A percentile compares a stretch with the other conserved stretches of the same genome.
Evolutionary conservation across 2,329 filamentous ascomycete genomes (phyloP).

Genomic region (Claviceps monticola): DNA sequence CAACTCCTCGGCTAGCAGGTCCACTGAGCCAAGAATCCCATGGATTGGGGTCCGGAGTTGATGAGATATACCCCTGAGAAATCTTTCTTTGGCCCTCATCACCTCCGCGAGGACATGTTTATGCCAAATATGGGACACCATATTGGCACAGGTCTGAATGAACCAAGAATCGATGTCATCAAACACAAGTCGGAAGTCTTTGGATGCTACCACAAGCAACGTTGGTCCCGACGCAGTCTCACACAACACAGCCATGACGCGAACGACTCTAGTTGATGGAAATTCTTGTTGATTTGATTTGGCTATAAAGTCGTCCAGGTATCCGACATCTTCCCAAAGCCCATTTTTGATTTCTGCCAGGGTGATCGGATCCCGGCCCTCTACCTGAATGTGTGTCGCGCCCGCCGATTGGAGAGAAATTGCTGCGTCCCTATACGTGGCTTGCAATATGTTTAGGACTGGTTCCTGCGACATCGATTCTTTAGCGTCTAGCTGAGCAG

Average conservation of each 20-base stretch:
- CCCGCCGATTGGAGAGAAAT: conserved; percentile 7
- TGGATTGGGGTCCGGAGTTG: conserved; percentile 34
- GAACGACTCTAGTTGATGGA: conserved; percentile 17
- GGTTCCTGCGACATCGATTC: neutral
- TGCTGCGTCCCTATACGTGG: neutral
- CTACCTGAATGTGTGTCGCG: conserved; percentile 6
- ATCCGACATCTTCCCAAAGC: conserved; percentile 28
- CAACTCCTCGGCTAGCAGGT: conserved; percentile 27
- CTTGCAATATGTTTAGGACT: neutral
- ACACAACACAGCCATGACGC: conserved; percentile 23
- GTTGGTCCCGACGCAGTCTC: conserved; percentile 18
- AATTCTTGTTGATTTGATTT: conserved; percentile 20
- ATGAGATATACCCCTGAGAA: conserved; percentile 28
- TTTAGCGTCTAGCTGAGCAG: conserved; percentile 9
- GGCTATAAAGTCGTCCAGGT: conserved; percentile 24
- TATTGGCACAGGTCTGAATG: conserved; percentile 22
- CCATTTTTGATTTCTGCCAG: conserved; percentile 20
- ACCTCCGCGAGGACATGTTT: conserved; percentile 24
- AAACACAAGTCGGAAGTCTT: conserved; percentile 28
- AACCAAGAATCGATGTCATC: conserved; percentile 34
- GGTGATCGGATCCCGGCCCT: conserved; percentile 14
- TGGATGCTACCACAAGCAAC: conserved; percentile 24
- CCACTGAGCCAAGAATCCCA: conserved; percentile 24
- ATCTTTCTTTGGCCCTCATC: conserved; percentile 27
- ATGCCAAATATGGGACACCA: conserved; percentile 25